Conservation (phyloP, 1,284 basidiomycete species). For the Xerocomus cyaneibrunnescens region DNA sequence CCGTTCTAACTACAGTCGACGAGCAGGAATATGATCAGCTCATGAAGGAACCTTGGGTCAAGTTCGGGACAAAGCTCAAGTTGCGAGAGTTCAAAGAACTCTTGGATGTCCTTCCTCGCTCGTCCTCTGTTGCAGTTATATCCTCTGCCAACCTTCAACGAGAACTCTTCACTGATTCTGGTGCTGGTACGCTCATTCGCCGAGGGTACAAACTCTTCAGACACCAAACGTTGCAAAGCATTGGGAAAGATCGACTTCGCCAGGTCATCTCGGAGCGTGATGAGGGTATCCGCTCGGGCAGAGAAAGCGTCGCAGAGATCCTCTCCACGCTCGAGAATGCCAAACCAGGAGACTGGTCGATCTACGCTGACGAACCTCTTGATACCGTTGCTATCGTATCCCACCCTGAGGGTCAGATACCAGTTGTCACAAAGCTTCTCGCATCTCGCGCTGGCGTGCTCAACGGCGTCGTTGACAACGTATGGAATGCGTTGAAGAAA, state of each 20-base stretch:
- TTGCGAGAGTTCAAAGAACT: slow-evolving; percentile 99
- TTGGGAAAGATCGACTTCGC: slow-evolving; percentile 92
- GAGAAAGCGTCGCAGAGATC: slow-evolving; percentile 87
- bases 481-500: slow-evolving; percentile 94
- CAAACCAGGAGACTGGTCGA: slow-evolving; percentile 68
- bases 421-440: slow-evolving; percentile 92
- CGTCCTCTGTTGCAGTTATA: slow-evolving; percentile 98
- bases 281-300: slow-evolving; percentile 84
- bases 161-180: slow-evolving; percentile 98
- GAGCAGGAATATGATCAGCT: slow-evolving; percentile 89
- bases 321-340: slow-evolving; percentile 78
- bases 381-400: slow-evolving; percentile 95
- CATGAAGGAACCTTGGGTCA: slow-evolving; percentile 99
- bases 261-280: slow-evolving; percentile 94
- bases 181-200: slow-evolving; percentile 96
- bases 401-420: slow-evolving; percentile 86
- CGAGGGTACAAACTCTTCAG: slow-evolving; percentile 98
- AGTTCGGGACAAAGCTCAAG: slow-evolving; percentile 99
- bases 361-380: slow-evolving; percentile 97
- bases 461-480: slow-evolving; percentile 96
- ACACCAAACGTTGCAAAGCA: slow-evolving; percentile 75
- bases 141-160: slow-evolving; percentile 92
- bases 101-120: slow-evolving; percentile 95
- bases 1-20: background rate
- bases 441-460: slow-evolving; percentile 86